Evolutionary conservation across 805 yeast genomes (phyloP).

Genomic region (Sugiyamaella valdiviana): DNA sequence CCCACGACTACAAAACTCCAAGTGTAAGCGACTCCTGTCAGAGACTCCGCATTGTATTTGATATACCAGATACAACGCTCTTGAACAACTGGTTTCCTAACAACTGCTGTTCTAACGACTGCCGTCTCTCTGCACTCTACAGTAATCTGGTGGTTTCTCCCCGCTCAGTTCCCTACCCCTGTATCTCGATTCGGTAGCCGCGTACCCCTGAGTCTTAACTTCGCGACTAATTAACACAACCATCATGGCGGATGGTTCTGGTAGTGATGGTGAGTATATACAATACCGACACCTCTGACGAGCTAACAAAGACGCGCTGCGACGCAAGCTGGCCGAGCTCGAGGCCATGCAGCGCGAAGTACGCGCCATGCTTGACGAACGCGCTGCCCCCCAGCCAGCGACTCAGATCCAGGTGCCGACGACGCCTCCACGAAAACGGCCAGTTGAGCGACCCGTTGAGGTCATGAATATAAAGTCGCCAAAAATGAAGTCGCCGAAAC

Average conservation of each 20-base stretch:
- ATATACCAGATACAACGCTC: too few species aligned
- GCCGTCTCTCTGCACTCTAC: too few species aligned
- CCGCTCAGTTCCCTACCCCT: background rate
- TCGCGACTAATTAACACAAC: background rate
- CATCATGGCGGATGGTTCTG: background rate
- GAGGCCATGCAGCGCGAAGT: constrained; percentile 8
- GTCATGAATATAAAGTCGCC: too few species aligned
- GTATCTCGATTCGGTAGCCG: background rate
- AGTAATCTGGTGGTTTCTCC: background rate
- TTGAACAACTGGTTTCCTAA: too few species aligned
- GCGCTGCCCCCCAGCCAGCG: background rate
- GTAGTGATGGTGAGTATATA: background rate
- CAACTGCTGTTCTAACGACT: too few species aligned
- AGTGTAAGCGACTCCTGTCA: too few species aligned
- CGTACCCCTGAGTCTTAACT: background rate
- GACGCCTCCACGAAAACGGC: constrained; percentile 4
- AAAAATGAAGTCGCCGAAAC: background rate
- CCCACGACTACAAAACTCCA: too few species aligned
- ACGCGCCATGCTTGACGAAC: constrained; percentile 1
- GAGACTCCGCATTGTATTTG: too few species aligned
- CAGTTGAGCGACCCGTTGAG: background rate
- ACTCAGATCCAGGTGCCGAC: constrained; percentile 4
- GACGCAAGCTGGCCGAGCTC: constrained; percentile 5
- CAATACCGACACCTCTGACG: background rate
- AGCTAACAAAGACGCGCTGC: background rate